Percentiles rank a stretch among this genome's conserved stretches.
phyloP scores from a whole-genome alignment of 116 monocot species.

The Papilionanthe hybrid region DNA sequence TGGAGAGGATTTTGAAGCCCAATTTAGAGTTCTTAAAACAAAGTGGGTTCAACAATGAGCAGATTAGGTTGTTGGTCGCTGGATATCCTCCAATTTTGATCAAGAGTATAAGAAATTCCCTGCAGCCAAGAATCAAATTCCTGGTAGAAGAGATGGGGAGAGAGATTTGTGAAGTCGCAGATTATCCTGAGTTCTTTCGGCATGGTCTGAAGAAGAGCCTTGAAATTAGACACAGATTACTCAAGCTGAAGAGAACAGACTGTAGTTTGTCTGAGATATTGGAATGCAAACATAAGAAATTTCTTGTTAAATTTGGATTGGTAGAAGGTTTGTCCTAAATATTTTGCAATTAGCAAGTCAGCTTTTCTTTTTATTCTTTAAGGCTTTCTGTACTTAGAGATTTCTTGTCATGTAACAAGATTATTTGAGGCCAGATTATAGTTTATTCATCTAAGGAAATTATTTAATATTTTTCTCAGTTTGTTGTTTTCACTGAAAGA shows the following conservation, averaged over 20 bases:
- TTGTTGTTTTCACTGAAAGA: not conserved
- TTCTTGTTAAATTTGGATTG: constrained; percentile 54
- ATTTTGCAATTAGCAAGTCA: not conserved
- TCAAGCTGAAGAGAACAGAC: constrained; percentile 38
- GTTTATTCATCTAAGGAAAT: not conserved
- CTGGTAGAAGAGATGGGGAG: constrained; percentile 84
- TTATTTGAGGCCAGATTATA: not conserved
- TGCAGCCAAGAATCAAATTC: constrained; percentile 79
- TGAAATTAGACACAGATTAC: constrained; percentile 51
- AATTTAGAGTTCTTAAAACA: constrained; percentile 56
- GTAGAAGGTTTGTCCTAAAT: constrained; percentile 19
- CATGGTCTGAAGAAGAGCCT: constrained; percentile 89
- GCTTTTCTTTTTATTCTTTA: not conserved
- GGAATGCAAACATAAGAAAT: constrained; percentile 59
- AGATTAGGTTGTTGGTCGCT: constrained; percentile 55
- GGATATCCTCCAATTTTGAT: constrained; percentile 85
- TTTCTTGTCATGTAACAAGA: not conserved
- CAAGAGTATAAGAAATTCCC: constrained; percentile 74
- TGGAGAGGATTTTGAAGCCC: constrained; percentile 58
- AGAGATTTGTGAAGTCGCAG: constrained; percentile 48
- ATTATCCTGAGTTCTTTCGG: constrained; percentile 75
- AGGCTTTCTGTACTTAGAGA: not conserved
- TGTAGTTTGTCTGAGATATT: constrained; percentile 88
- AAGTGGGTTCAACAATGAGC: constrained; percentile 42
- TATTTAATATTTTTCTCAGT: not conserved